These are phyloP conservation scores for Skeletonema potamos DNA, from an alignment of 108 stramenopile species.

Conservation along the genomic window DNA sequence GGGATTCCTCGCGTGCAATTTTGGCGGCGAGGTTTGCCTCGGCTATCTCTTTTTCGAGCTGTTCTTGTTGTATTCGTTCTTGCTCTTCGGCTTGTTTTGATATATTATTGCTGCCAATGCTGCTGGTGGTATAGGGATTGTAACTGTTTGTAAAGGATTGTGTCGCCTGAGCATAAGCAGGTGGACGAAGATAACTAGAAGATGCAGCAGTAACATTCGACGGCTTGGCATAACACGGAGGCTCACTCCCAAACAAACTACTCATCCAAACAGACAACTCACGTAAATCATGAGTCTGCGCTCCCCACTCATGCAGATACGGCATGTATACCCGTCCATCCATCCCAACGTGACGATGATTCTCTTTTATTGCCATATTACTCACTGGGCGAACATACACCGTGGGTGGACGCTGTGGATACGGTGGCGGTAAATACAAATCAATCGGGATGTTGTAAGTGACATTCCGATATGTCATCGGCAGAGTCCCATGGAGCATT, in stretches of 20 bases:
- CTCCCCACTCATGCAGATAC: conserved; percentile 91
- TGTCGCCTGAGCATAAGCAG: conserved; percentile 3
- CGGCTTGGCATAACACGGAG: conserved; percentile 88
- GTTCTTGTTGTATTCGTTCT: neutral
- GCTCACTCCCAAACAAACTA: conserved; percentile 89
- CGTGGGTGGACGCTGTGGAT: conserved; percentile 83
- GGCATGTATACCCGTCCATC: conserved; percentile 95
- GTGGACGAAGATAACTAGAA: neutral
- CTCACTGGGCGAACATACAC: conserved; percentile 85
- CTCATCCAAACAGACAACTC: conserved; percentile 85
- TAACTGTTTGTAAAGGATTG: neutral
- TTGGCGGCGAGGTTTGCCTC: conserved; percentile 58
- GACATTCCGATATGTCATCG: conserved; percentile 81
- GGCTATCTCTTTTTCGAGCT: conserved; percentile 47
- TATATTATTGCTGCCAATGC: neutral
- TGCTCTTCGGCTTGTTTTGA: neutral
- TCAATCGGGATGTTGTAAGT: conserved; percentile 95
- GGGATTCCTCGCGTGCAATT: conserved; percentile 29
- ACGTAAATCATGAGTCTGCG: conserved; percentile 65
- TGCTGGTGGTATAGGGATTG: neutral
- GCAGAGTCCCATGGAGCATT: conserved; percentile 86
- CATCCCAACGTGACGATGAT: conserved; percentile 80
- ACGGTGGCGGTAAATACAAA: conserved; percentile 84
- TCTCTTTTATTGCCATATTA: conserved; percentile 80
- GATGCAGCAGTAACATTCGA: neutral